These are phyloP conservation scores for Chloromonas sp. DNA, from an alignment of 163 green algal genomes.

Conservation along the genomic window DNA sequence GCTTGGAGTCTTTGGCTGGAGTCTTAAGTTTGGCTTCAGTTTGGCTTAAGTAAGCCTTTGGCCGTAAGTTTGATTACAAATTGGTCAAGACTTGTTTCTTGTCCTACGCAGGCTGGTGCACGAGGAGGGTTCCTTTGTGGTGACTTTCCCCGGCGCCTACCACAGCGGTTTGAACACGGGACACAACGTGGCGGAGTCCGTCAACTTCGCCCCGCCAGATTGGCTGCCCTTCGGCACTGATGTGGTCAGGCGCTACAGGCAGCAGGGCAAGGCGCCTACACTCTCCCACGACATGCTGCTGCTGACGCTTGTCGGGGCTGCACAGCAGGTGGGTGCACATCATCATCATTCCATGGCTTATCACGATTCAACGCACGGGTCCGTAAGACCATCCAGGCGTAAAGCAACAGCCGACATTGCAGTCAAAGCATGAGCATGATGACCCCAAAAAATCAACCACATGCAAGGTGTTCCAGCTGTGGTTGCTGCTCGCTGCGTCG, in stretches of 20 bases:
- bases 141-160: slow-evolving; percentile 73
- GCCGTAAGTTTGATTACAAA: too few relatives aligned
- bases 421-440: background rate
- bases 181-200: slow-evolving; percentile 86
- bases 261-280: slow-evolving; percentile 41
- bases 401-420: background rate
- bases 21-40: too few relatives aligned
- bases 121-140: slow-evolving; percentile 76
- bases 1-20: too few relatives aligned
- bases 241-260: slow-evolving; percentile 55
- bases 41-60: too few relatives aligned
- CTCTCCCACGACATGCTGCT: slow-evolving; percentile 68
- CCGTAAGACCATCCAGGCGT: background rate
- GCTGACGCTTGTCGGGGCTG: slow-evolving; percentile 25
- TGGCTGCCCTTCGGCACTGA: slow-evolving; percentile 59
- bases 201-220: slow-evolving; percentile 77
- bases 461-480: too few relatives aligned
- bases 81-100: too few relatives aligned
- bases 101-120: slow-evolving; percentile 51
- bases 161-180: slow-evolving; percentile 66
- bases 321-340: background rate
- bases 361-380: background rate
- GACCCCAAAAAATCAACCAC: too few relatives aligned
- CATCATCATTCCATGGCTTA: background rate
- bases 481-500: too few relatives aligned